phyloP scores from a whole-genome alignment of 176 grass and related monocot genomes.

The Bonia amplexicaulis region DNA sequence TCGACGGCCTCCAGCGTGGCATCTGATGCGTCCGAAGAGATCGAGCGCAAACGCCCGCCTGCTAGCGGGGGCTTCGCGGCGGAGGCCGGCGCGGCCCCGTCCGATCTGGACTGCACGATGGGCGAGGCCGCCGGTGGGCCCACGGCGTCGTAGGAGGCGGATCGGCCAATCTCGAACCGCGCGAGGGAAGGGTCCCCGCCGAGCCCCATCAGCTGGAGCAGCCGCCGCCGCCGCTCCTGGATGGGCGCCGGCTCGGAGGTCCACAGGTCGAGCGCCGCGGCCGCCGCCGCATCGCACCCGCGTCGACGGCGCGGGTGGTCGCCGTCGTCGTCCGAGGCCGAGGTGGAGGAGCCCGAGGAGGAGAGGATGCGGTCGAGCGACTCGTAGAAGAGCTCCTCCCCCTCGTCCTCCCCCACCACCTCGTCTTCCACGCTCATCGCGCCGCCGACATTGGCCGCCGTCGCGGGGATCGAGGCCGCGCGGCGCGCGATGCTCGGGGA shows the following conservation, averaged over 20 bases:
- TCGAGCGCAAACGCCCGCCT: conserved; percentile 23
- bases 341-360: conserved; percentile 85
- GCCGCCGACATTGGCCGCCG: conserved; percentile 44
- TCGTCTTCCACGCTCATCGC: conserved; percentile 74
- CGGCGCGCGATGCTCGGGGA: conserved; percentile 6
- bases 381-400: conserved; percentile 71
- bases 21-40: conserved; percentile 47
- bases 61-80: conserved; percentile 42
- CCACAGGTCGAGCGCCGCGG: conserved; percentile 71
- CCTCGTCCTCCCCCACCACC: conserved; percentile 39
- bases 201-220: conserved; percentile 69
- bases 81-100: conserved; percentile 10
- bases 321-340: conserved; percentile 64
- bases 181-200: conserved; percentile 41
- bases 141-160: conserved; percentile 13
- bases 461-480: neutral
- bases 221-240: conserved; percentile 58
- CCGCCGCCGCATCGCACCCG: conserved; percentile 38
- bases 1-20: conserved; percentile 35
- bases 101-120: conserved; percentile 56
- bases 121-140: neutral
- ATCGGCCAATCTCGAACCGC: conserved; percentile 25
- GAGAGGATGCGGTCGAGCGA: conserved; percentile 91
- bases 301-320: conserved; percentile 32
- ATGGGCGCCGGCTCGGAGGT: conserved; percentile 65